Base-by-base conservation (phyloP, 108 stramenopile species). In the Conticribra weissflogii region DNA sequence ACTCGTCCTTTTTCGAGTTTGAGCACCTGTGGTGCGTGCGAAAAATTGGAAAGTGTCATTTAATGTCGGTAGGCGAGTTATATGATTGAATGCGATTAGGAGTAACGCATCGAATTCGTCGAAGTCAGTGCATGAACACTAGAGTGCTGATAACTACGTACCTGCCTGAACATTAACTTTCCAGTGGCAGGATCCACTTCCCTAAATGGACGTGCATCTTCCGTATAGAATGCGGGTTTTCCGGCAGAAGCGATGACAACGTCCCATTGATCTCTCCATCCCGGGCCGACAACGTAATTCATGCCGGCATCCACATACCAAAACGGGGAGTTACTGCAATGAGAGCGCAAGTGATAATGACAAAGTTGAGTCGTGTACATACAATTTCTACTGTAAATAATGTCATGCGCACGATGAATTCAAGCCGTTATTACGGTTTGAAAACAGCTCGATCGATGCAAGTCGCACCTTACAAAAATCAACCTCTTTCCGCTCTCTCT, bases 291-390 rank as follows among this genome's bases (percentile, higher is more conserved):
- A 33, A 98, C 87, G 68, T 87, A 94, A 44, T 88, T 88, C 96
- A 98, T 97, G 27, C 97, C 97, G 5, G 90, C 94, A 63, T 94
- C 86, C 16, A 96, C 92, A 78, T 94, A 95, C 89, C 94, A 95
- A 72, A 85, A 97, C 3, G 92, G 91, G 8, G 94, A 96, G 62
- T 97, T 97, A 66, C 83, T 89, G 19, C 4, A 71, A 44, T n/a
- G n/a, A n/a, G n/a, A n/a, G n/a, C n/a, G n/a, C n/a, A 46, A 28
- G 76, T 72, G 31, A 46, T 54, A 41, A 59, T 5, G 48, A 25
- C 27, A 15, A 25, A 29, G 29, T 24, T 23, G 25, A 4, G 18
- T 28, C 21, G 54, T 33, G n/a, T n/a, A n/a, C n/a, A n/a, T n/a
- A n/a, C n/a, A n/a, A n/a, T n/a, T n/a, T n/a, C n/a, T n/a, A n/a